A percentile compares a stretch with the other conserved stretches of the same genome.
These are phyloP conservation scores for Penicillium aurantiogriseum DNA, from an alignment of 2,329 filamentous ascomycete genomes.

Conservation along the genomic window DNA sequence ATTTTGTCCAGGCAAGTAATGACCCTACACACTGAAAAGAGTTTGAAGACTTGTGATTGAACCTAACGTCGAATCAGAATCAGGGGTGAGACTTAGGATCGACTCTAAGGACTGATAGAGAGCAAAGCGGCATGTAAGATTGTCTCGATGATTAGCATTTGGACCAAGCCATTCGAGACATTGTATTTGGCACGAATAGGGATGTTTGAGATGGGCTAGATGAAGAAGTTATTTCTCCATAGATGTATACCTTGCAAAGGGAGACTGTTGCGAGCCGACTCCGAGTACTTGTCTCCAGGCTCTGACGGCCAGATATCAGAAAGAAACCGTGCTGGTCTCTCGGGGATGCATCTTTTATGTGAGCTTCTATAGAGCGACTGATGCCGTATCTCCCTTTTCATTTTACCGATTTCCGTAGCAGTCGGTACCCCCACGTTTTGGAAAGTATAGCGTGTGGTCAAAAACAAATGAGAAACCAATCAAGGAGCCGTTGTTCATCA, in stretches of 20 bases:
- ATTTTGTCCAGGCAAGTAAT: neutral
- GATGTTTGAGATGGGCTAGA: neutral
- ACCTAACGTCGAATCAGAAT: neutral
- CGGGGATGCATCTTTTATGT: neutral
- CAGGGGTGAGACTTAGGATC: neutral
- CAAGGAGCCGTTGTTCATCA: neutral
- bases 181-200: neutral
- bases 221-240: neutral
- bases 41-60: neutral
- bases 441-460: slow-evolving; percentile 10
- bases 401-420: slow-evolving; percentile 3
- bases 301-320: neutral
- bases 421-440: neutral
- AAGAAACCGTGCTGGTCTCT: neutral
- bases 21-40: neutral
- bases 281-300: neutral
- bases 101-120: neutral
- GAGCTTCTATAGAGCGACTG: neutral
- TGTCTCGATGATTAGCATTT: neutral
- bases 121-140: neutral
- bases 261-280: neutral
- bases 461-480: slow-evolving; percentile 1
- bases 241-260: neutral
- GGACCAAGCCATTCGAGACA: neutral
- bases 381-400: neutral